Evolutionary conservation across 805 yeast species (phyloP).

Genomic region (Komagataella mondaviorum): DNA sequence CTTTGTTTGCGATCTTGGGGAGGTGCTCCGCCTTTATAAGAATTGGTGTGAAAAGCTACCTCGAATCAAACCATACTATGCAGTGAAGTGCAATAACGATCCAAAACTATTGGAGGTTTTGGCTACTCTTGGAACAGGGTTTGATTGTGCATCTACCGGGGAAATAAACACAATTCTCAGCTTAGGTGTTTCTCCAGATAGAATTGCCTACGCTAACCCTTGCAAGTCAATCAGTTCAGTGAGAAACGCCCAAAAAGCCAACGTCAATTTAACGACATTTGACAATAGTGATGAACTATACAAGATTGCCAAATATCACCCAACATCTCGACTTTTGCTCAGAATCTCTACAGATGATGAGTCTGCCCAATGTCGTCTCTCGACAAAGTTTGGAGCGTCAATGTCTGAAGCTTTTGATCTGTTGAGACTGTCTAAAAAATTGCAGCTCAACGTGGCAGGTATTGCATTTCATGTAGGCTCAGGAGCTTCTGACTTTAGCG

Average conservation of each 20-base stretch:
- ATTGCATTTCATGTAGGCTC: slow-evolving; percentile 95
- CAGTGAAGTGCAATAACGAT: slow-evolving; percentile 89
- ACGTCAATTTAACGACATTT: slow-evolving; percentile 68
- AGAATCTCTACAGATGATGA: slow-evolving; percentile 87
- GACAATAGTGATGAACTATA: slow-evolving; percentile 78
- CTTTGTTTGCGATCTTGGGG: slow-evolving; percentile 76
- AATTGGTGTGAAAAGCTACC: slow-evolving; percentile 61
- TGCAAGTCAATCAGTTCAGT: slow-evolving; percentile 80
- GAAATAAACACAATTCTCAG: slow-evolving; percentile 61
- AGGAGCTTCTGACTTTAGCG: slow-evolving; percentile 65
- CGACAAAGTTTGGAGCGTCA: slow-evolving; percentile 82
- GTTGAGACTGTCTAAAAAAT: slow-evolving; percentile 44
- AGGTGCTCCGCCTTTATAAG: slow-evolving; percentile 44
- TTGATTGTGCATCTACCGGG: slow-evolving; percentile 86
- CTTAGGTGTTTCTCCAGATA: slow-evolving; percentile 47
- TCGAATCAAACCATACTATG: slow-evolving; percentile 75
- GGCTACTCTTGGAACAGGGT: slow-evolving; percentile 53
- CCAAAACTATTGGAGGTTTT: slow-evolving; percentile 40
- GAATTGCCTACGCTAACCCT: slow-evolving; percentile 87
- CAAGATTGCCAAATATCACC: slow-evolving; percentile 58
- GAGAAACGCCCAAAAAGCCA: slow-evolving; percentile 45
- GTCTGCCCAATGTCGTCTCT: slow-evolving; percentile 71
- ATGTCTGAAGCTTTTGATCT: slow-evolving; percentile 37
- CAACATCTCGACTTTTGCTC: slow-evolving; percentile 55
- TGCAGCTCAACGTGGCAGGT: slow-evolving; percentile 60